Evolutionary conservation across 129 eudicot species (phyloP), one percentile per base, ranked within the genome.

Genomic region (Deinandra increscens): DNA sequence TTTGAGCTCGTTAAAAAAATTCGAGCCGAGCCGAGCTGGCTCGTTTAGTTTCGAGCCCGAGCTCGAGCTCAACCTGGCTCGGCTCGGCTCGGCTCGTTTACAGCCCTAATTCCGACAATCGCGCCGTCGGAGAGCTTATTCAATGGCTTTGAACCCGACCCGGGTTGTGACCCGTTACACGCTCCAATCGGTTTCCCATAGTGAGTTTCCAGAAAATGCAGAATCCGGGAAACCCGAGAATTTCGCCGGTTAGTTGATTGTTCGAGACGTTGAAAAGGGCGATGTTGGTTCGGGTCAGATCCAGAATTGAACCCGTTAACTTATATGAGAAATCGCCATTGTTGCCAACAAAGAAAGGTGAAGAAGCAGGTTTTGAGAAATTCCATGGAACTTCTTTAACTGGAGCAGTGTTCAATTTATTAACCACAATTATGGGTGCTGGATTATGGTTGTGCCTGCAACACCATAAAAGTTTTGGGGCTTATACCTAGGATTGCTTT

Each of bases 361-460:
- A 83, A 54, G 96, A 87, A 36, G 75, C 49, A 59, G 87, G 88
- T 43, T 87, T 87, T 68, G 88, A 88, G 77, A 96, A 87, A 77
- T 91, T 91, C 62, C 76, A 91, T 46, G 97, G 97, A 54, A 95
- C 95, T 75, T 88, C 98, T 1, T 86, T 66, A n/a, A n/a, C n/a
- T n/a, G n/a, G n/a, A n/a, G n/a, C n/a, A n/a, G n/a, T n/a, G n/a
- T n/a, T n/a, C n/a, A 66, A 77, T 83, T 7, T 91, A 64, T 88
- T 96, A 3, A 88, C 95, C 41, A 91, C 94, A n/a, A 83, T 91
- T 50, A 89, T 91, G 53, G 98, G 98, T 71, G 96, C 98, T 59
- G 98, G 49, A 88, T 91, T 29, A 91, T 91, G 98, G 84, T 95
- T 72, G 75, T 91, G 49, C 98, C 98, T 31, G 98, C 98, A 3